Conservation (phyloP, 2,329 filamentous ascomycete genomes). For the Fusarium chaquense region DNA sequence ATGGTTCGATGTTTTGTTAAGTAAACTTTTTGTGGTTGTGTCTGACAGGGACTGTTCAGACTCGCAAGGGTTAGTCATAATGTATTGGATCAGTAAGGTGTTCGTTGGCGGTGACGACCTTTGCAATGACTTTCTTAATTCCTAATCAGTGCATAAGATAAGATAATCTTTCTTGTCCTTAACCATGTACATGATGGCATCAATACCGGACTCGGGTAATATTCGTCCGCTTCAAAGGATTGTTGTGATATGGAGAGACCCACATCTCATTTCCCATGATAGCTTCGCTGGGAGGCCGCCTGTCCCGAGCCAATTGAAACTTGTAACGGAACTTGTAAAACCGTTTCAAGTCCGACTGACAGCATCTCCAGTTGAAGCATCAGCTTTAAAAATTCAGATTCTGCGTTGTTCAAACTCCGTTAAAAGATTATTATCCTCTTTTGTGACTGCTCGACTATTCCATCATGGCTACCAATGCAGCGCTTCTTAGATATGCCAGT, state of each 20-base stretch:
- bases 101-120: neutral
- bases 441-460: neutral
- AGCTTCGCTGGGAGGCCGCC: slow-evolving; percentile 34
- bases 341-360: neutral
- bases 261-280: slow-evolving; percentile 9
- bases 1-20: slow-evolving; percentile 9
- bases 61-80: neutral
- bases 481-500: slow-evolving; percentile 39
- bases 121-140: neutral
- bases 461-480: slow-evolving; percentile 24
- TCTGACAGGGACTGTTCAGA: no score
- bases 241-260: neutral
- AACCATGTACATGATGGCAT: neutral
- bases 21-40: no score
- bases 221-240: slow-evolving; percentile 8
- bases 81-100: neutral
- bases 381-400: neutral
- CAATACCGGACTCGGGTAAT: slow-evolving; percentile 2
- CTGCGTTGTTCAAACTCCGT: neutral
- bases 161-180: neutral
- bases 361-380: neutral
- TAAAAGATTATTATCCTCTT: neutral
- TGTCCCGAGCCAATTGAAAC: neutral
- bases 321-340: neutral
- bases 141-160: neutral